phyloP scores from a whole-genome alignment of 495 filamentous ascomycete genomes.

The Chaetomidium leptoderma region DNA sequence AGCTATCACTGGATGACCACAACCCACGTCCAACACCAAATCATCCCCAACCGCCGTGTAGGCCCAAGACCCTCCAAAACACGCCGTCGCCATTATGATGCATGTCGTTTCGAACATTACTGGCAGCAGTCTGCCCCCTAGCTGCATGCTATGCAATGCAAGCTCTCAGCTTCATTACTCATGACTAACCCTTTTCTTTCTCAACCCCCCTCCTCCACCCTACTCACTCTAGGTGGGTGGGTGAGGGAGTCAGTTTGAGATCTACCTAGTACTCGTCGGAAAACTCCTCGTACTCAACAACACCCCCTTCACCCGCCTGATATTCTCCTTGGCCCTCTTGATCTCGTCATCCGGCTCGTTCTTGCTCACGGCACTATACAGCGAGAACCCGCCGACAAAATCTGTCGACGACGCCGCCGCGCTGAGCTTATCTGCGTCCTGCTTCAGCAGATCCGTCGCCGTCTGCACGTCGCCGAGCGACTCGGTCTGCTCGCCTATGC shows the following conservation, averaged over 20 bases:
- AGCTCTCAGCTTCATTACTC: neutral
- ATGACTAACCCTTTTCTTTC: no score
- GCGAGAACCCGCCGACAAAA: conserved; percentile 33
- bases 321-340: conserved; percentile 72
- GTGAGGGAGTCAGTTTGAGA: neutral
- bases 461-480: conserved; percentile 37
- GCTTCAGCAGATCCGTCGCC: conserved; percentile 45
- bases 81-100: neutral
- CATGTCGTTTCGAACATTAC: neutral
- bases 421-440: conserved; percentile 43
- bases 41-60: no score
- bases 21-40: neutral
- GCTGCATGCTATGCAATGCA: neutral
- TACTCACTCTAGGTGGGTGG: neutral
- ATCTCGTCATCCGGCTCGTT: conserved; percentile 68
- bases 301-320: conserved; percentile 88
- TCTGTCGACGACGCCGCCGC: conserved; percentile 31
- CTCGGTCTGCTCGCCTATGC: conserved; percentile 39
- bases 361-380: conserved; percentile 42
- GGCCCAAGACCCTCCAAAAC: neutral
- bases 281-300: conserved; percentile 73
- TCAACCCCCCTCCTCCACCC: neutral
- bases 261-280: conserved; percentile 30
- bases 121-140: neutral
- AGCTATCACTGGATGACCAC: neutral